Evolutionary conservation across 306 rosid species (phyloP), one percentile per base, ranked within the genome.

Genomic region (Vicia sativa): DNA sequence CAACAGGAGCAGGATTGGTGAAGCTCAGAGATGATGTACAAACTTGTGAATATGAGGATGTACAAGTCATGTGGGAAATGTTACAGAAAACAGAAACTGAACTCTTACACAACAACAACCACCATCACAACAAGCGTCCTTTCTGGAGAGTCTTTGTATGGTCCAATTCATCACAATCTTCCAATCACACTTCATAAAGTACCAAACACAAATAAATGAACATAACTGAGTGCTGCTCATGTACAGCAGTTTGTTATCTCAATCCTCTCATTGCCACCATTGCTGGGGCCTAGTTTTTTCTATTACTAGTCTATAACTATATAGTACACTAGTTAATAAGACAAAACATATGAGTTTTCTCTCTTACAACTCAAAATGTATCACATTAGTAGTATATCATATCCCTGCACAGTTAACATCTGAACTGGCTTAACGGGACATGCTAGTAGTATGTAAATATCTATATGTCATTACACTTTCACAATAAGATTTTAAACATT

Each of bases 21-120:
- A 87, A 84, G 77, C 96, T 92, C 39, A 80, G 83, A 11, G 81
- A 86, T 66, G 96, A 92, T 65, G 87, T 92, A 23, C 84, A 92
- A 31, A 89, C 87, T 2, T 92, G 97, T 72, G 95, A 83, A 16
- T 92, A 92, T 68, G 71, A 89, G 45, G 97, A 89, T 38, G 89
- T 92, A 21, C 93, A 89, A 26, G 95, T 92, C 69, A 89, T 92
- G 97, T 92, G 97, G 96, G 92, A 92, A 56, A 89, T 92, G 76
- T 76, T 80, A 29, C 68, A 48, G 6, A 72, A 63, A 76, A 61
- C 76, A 9, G 70, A 67, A 56, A 48, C 59, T 0, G 62, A 34
- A 34, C 9, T 34, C 1, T 34, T 34, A 7, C 38, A 34, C 13
- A 73, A 72, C 7, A 82, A 76, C 14, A 73, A 72, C 7, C 26